A percentile compares a stretch with the other conserved stretches of the same genome.
Conservation (phyloP, 257 asterid species). For the Solanum pinnatisectum region DNA sequence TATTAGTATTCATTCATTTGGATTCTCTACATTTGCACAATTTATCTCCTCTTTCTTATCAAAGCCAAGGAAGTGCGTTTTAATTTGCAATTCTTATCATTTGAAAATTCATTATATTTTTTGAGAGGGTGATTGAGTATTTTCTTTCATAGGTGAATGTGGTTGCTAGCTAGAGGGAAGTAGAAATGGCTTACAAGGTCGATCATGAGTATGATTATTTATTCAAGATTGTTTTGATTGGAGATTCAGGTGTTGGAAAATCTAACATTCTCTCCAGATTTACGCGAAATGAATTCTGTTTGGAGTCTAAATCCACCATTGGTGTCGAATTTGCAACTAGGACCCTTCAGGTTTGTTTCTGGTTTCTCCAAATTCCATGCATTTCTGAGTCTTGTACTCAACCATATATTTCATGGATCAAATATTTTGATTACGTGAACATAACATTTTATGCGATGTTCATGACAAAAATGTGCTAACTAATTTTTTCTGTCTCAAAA, state of each 20-base stretch:
- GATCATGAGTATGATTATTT: slow-evolving; percentile 37
- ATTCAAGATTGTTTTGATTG: slow-evolving; percentile 34
- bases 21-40: neutral
- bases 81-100: neutral
- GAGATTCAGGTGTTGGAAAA: slow-evolving; percentile 41
- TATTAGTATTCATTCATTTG: neutral
- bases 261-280: slow-evolving; percentile 39
- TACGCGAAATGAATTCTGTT: slow-evolving; percentile 32
- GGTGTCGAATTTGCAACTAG: slow-evolving; percentile 47
- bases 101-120: neutral
- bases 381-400: neutral
- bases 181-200: slow-evolving; percentile 30
- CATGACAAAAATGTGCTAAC: neutral
- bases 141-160: neutral
- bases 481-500: neutral
- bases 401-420: neutral
- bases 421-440: neutral
- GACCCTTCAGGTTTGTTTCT: slow-evolving; percentile 29
- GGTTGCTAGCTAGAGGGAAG: neutral
- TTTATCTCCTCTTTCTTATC: neutral
- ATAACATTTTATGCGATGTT: neutral
- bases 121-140: neutral
- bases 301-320: slow-evolving; percentile 42
- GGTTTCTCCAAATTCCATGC: neutral
- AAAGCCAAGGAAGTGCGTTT: neutral